Conservation (phyloP, 176 grass and related monocot genomes). For the Oryza coarctata region DNA sequence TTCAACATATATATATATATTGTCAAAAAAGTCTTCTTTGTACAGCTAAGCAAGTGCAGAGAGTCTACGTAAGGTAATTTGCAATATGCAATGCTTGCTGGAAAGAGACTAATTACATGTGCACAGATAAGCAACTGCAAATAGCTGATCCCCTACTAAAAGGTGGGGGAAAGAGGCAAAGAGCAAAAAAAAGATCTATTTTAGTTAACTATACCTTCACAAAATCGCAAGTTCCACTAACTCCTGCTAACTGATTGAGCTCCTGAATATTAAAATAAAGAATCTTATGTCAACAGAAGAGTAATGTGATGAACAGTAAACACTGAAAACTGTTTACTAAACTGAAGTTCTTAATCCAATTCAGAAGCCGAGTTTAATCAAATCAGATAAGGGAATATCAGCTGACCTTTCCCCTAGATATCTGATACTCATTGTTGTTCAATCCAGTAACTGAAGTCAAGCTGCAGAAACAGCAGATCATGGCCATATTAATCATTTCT, state of each 20-base stretch:
- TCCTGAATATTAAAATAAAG: conserved; percentile 42
- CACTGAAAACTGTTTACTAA: conserved; percentile 9
- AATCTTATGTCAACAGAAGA: conserved; percentile 32
- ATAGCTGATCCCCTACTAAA: neutral
- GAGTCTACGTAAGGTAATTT: neutral
- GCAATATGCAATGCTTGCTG: neutral
- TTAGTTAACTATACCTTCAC: conserved; percentile 66
- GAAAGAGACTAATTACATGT: neutral
- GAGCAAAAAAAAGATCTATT: neutral
- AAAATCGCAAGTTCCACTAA: conserved; percentile 72
- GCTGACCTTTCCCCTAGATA: conserved; percentile 86
- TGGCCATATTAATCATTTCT: conserved; percentile 5
- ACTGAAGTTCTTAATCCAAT: conserved; percentile 2
- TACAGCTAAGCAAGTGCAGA: conserved; percentile 3
- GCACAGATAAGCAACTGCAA: conserved; percentile 4
- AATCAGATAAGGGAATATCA: neutral
- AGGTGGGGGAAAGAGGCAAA: neutral
- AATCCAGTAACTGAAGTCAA: conserved; percentile 87
- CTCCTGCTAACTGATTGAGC: conserved; percentile 68
- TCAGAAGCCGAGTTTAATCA: conserved; percentile 4
- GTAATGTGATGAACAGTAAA: neutral
- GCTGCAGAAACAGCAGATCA: conserved; percentile 53
- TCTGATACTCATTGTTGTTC: conserved; percentile 97
- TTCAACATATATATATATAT: neutral
- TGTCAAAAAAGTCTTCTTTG: neutral